Percentiles rank a stretch among this genome's conserved stretches.
Evolutionary conservation across 352 stramenopile genomes (phyloP).

Genomic region (Thalassiosira pacifica): DNA sequence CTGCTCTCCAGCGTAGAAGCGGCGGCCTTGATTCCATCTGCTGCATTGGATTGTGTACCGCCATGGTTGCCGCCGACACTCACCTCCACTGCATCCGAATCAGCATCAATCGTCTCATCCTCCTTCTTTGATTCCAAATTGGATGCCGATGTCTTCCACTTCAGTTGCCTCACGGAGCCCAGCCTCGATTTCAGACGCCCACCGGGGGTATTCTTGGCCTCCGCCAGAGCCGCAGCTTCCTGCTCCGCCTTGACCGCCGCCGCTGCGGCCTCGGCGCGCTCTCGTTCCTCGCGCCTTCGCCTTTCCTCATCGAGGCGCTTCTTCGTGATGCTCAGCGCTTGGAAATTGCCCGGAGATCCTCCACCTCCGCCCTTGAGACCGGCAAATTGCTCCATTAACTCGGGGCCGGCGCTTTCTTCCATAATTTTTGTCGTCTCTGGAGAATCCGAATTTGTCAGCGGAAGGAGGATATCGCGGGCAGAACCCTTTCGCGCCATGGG

Average conservation of each 20-base stretch:
- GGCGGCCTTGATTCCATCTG: neutral
- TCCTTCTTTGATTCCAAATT: conserved; percentile 24
- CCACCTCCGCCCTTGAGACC: conserved; percentile 38
- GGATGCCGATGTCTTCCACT: conserved; percentile 48
- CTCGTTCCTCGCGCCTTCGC: conserved; percentile 51
- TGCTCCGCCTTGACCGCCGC: conserved; percentile 22
- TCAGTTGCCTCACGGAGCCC: conserved; percentile 51
- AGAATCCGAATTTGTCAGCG: conserved; percentile 20
- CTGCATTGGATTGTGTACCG: neutral
- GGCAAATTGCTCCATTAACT: conserved; percentile 61
- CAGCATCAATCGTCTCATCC: conserved; percentile 20
- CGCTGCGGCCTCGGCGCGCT: conserved; percentile 44
- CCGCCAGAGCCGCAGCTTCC: neutral
- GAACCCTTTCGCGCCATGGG: conserved; percentile 7
- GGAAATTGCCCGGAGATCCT: conserved; percentile 47
- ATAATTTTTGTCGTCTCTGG: conserved; percentile 4
- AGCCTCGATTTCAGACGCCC: conserved; percentile 46
- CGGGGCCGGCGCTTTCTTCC: conserved; percentile 20
- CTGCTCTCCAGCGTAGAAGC: conserved; percentile 26
- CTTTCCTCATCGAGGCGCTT: conserved; percentile 58
- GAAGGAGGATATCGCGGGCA: conserved; percentile 49
- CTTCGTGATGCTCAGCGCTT: conserved; percentile 63
- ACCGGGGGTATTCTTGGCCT: neutral
- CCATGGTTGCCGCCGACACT: no score
- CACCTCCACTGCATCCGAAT: conserved; percentile 51